phyloP scores from a whole-genome alignment of 441 rosid genomes.

The Syzygium syzygioides region DNA sequence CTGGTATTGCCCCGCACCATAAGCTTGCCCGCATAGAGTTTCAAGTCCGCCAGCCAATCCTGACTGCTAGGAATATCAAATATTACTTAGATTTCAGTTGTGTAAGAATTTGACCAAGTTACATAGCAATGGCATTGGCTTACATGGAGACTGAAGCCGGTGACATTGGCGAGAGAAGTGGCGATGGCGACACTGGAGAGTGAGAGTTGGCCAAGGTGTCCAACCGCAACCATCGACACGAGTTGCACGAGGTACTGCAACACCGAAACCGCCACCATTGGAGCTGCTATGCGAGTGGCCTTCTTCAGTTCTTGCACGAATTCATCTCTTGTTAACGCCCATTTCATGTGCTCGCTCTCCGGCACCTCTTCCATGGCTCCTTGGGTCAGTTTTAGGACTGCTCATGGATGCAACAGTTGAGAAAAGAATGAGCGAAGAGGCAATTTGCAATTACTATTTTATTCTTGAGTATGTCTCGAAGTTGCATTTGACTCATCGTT shows the following conservation, averaged over 20 bases:
- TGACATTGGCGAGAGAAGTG: conserved; percentile 41
- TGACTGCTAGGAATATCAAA: conserved; percentile 19
- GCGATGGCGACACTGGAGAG: conserved; percentile 41
- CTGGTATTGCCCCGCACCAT: conserved; percentile 47
- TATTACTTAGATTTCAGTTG: not conserved
- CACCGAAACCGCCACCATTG: conserved; percentile 35
- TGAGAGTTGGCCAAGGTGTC: conserved; percentile 34
- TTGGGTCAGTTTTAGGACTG: not conserved
- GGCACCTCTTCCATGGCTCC: not conserved
- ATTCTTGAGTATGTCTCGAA: not conserved
- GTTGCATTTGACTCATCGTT: not conserved
- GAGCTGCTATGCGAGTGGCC: conserved; percentile 28
- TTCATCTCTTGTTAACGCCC: conserved; percentile 13
- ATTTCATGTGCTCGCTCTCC: not conserved
- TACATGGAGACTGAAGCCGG: conserved; percentile 45
- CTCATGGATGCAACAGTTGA: not conserved
- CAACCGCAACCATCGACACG: conserved; percentile 35
- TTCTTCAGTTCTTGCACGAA: conserved; percentile 35
- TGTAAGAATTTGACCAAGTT: not conserved
- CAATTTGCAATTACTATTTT: not conserved
- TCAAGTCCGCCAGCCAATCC: conserved; percentile 59
- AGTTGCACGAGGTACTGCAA: conserved; percentile 34
- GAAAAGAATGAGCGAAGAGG: not conserved
- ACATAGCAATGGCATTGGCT: not conserved
- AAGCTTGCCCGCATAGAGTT: conserved; percentile 66